These are phyloP conservation scores for Oxytropis ochrocephala DNA, from an alignment of 306 rosid genomes.

Conservation along the genomic window DNA sequence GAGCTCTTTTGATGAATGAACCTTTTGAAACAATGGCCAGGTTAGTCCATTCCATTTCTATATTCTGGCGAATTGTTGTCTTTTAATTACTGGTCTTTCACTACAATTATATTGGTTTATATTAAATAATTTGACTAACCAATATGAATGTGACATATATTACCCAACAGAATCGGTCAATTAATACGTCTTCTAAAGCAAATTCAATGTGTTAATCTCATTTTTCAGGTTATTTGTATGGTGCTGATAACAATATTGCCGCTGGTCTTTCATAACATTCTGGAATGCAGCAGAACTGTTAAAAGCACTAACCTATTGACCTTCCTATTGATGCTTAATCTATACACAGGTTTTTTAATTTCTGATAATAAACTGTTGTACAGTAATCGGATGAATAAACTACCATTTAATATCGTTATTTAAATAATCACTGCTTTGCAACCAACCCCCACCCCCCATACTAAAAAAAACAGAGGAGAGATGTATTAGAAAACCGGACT, in stretches of 20 bases:
- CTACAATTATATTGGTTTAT: not conserved
- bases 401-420: not conserved
- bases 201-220: not conserved
- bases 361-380: slow-evolving; percentile 22
- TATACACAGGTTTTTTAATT: not conserved
- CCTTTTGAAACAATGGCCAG: slow-evolving; percentile 21
- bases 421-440: not conserved
- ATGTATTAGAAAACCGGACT: no score
- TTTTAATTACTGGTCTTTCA: not conserved
- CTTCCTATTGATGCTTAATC: slow-evolving; percentile 8
- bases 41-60: slow-evolving; percentile 19
- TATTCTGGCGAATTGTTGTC: not conserved
- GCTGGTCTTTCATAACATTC: slow-evolving; percentile 14
- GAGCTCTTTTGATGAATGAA: slow-evolving; percentile 58
- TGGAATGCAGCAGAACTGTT: slow-evolving; percentile 7
- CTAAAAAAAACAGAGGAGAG: not conserved
- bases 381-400: slow-evolving; percentile 11
- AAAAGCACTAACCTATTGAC: slow-evolving; percentile 9
- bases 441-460: not conserved
- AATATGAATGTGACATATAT: not conserved
- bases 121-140: not conserved
- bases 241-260: slow-evolving; percentile 1
- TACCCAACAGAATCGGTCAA: not conserved
- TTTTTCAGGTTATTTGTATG: slow-evolving; percentile 7
- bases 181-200: not conserved